Conservation (phyloP, 1,139 yeast species). For the Lodderomyces metapsilosis region DNA sequence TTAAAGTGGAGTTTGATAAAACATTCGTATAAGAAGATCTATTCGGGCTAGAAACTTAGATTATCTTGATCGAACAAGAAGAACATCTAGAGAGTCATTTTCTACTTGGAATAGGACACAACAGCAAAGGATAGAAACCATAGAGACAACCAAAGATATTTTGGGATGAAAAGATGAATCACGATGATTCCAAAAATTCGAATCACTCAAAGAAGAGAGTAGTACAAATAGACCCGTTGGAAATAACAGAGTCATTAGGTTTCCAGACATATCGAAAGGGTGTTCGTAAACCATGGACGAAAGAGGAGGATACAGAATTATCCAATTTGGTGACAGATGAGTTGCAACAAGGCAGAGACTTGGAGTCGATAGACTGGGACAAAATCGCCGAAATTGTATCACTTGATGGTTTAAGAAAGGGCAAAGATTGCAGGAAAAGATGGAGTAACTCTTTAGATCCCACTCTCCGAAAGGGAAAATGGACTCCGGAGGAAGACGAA, state of each 20-base stretch:
- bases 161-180: background rate
- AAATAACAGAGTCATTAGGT: slow-evolving; percentile 72
- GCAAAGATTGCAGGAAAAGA: slow-evolving; percentile 70
- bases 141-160: background rate
- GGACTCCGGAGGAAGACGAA: slow-evolving; percentile 86
- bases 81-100: too few species aligned
- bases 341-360: slow-evolving; percentile 19
- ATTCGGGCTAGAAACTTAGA: too few species aligned
- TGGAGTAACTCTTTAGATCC: slow-evolving; percentile 87
- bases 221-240: slow-evolving; percentile 59
- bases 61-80: too few species aligned
- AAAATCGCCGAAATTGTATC: slow-evolving; percentile 46
- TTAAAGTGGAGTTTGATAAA: too few species aligned
- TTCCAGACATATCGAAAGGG: slow-evolving; percentile 67
- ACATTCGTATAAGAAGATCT: too few species aligned
- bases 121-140: background rate
- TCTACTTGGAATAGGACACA: background rate
- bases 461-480: slow-evolving; percentile 73
- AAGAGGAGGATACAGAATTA: slow-evolving; percentile 58
- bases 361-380: slow-evolving; percentile 65
- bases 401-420: slow-evolving; percentile 45
- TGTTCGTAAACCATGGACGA: slow-evolving; percentile 66
- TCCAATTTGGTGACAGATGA: slow-evolving; percentile 15
- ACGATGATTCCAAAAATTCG: background rate
- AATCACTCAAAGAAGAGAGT: slow-evolving; percentile 14